phyloP scores from a whole-genome alignment of 2,329 filamentous ascomycete species.

The Tympanopsis confertula region DNA sequence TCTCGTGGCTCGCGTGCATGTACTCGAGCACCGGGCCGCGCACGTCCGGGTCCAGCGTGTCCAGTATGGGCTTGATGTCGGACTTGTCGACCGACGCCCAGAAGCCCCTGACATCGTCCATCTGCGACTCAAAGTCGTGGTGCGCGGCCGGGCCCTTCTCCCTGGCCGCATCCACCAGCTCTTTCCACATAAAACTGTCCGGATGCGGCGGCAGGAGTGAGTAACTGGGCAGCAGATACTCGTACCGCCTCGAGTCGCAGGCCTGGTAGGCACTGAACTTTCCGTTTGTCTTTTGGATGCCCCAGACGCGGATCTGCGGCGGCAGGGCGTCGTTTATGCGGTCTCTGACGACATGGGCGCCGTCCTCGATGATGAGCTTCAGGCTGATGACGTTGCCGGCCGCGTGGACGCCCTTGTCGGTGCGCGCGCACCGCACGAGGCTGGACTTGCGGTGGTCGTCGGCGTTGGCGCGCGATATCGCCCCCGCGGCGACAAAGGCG shows the following conservation, averaged over 20 bases:
- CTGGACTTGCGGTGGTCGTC: conserved; percentile 95
- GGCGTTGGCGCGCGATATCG: conserved; percentile 92
- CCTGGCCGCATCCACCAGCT: conserved; percentile 65
- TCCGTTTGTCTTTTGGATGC: conserved; percentile 77
- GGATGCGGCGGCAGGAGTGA: conserved; percentile 87
- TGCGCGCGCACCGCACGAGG: conserved; percentile 83
- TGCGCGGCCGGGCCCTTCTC: conserved; percentile 61
- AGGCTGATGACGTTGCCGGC: conserved; percentile 90
- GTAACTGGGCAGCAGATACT: conserved; percentile 91
- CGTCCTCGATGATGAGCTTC: conserved; percentile 88
- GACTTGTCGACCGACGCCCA: conserved; percentile 77
- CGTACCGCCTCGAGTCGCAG: conserved; percentile 92
- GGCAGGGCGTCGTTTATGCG: conserved; percentile 83
- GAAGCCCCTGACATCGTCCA: conserved; percentile 69
- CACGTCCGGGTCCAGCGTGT: conserved; percentile 49
- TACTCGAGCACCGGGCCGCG: conserved; percentile 50
- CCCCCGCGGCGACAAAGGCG: conserved; percentile 80
- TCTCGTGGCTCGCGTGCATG: conserved; percentile 32
- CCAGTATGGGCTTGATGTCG: conserved; percentile 61
- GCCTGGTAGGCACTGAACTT: conserved; percentile 89
- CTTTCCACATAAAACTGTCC: conserved; percentile 71
- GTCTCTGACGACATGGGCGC: conserved; percentile 49
- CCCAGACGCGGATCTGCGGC: conserved; percentile 89
- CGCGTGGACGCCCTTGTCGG: conserved; percentile 94
- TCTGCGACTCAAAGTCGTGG: conserved; percentile 54